These are phyloP conservation scores for Coemansia guatemalensis DNA, from an alignment of 192 early-diverging fungal genomes.

Conservation along the genomic window DNA sequence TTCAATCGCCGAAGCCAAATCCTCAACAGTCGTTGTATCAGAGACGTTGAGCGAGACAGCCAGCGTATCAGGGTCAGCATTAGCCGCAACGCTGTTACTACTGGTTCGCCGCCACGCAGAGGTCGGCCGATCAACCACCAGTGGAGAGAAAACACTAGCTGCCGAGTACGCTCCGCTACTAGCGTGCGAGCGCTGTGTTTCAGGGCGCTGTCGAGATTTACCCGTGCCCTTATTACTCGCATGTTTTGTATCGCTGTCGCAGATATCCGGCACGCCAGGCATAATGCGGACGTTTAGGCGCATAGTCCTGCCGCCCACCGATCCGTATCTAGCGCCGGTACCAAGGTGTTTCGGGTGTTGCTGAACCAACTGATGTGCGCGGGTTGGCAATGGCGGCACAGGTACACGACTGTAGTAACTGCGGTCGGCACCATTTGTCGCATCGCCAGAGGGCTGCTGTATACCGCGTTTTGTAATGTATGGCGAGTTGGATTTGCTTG, in stretches of 20 bases:
- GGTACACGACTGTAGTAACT: constrained; percentile 14
- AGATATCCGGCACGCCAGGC: not conserved
- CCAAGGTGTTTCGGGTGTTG: no score
- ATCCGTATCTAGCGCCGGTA: no score
- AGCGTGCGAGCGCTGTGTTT: constrained; percentile 18
- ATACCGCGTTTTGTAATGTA: not conserved
- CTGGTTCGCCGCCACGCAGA: not conserved
- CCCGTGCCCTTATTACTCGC: not conserved
- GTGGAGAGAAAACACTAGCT: constrained; percentile 21
- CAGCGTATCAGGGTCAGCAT: not conserved
- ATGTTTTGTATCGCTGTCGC: not conserved
- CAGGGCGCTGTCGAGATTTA: constrained; percentile 1
- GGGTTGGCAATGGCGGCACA: constrained; percentile 2
- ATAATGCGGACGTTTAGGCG: constrained; percentile 14
- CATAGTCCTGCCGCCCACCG: not conserved
- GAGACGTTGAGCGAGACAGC: not conserved
- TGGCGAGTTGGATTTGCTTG: not conserved
- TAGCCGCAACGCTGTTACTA: not conserved
- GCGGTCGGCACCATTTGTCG: no score
- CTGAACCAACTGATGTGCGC: no score
- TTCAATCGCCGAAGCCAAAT: constrained; percentile 31
- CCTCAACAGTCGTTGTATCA: constrained; percentile 22
- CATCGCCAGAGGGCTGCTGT: no score
- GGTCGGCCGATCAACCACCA: constrained; percentile 11
- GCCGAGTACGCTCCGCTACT: constrained; percentile 10